These are phyloP conservation scores for Ophidiomyces ophidiicola DNA, from an alignment of 2,329 filamentous ascomycete species.

Conservation along the genomic window DNA sequence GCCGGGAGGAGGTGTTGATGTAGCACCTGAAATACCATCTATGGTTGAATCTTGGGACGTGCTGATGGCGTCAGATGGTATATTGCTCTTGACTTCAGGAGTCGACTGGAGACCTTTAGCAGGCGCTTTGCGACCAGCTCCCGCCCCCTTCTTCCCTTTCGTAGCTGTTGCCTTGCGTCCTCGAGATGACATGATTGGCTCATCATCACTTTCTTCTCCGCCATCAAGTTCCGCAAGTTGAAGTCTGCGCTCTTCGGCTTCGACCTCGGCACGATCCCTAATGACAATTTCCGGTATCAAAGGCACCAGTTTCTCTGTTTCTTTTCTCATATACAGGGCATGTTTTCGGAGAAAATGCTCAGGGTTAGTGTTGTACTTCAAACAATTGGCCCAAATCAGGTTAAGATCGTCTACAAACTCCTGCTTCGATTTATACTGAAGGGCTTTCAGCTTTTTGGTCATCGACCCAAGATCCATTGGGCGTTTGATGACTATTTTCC, in stretches of 20 bases:
- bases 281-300: slow-evolving; percentile 89
- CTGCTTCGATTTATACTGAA: slow-evolving; percentile 74
- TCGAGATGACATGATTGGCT: slow-evolving; percentile 94
- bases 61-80: slow-evolving; percentile 36
- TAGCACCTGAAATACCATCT: slow-evolving; percentile 70
- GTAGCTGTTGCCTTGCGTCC: slow-evolving; percentile 75
- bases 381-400: slow-evolving; percentile 92
- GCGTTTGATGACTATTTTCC: slow-evolving; percentile 66
- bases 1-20: slow-evolving; percentile 68
- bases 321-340: slow-evolving; percentile 91
- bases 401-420: slow-evolving; percentile 92
- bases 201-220: slow-evolving; percentile 86
- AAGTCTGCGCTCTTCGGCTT: slow-evolving; percentile 69
- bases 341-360: slow-evolving; percentile 80
- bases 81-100: slow-evolving; percentile 43
- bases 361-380: slow-evolving; percentile 87
- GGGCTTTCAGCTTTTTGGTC: slow-evolving; percentile 87
- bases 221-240: slow-evolving; percentile 71
- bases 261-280: slow-evolving; percentile 82
- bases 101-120: slow-evolving; percentile 58
- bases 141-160: slow-evolving; percentile 58
- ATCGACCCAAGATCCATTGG: slow-evolving; percentile 97
- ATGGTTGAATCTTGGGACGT: slow-evolving; percentile 61
- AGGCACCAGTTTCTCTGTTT: slow-evolving; percentile 91
- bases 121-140: slow-evolving; percentile 52